phyloP scores from a whole-genome alignment of 768 basidiomycete genomes.

The Boletus tylopilopsis region DNA sequence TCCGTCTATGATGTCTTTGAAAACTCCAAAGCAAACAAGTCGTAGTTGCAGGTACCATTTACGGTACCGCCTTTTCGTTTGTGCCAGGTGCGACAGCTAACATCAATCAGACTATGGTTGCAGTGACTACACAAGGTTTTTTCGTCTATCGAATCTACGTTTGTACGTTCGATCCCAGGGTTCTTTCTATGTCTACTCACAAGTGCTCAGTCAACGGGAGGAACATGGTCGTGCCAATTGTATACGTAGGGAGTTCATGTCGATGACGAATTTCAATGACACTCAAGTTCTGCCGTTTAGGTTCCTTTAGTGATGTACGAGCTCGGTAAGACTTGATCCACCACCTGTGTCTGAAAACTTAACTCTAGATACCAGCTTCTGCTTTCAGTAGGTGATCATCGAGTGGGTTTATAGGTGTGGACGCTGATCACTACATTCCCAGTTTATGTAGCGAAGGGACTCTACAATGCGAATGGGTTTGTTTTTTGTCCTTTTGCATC shows the following conservation, averaged over 20 bases:
- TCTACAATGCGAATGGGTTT: constrained; percentile 6
- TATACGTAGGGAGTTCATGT: constrained; percentile 9
- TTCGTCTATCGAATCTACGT: constrained; percentile 12
- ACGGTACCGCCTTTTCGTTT: constrained; percentile 1
- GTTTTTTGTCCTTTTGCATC: background rate
- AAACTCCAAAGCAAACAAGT: background rate
- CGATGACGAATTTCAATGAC: background rate
- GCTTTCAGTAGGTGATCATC: background rate
- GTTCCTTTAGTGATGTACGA: background rate
- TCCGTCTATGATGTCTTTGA: background rate
- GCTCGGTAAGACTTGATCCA: constrained; percentile 4
- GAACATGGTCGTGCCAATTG: background rate
- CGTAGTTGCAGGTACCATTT: constrained; percentile 4
- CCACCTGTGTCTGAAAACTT: background rate
- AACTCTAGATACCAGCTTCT: background rate
- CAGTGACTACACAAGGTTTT: constrained; percentile 6
- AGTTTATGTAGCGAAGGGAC: constrained; percentile 2
- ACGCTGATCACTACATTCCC: background rate
- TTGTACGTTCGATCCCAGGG: background rate
- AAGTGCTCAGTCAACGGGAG: constrained; percentile 2
- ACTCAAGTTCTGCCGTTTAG: background rate
- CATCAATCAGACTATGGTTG: background rate
- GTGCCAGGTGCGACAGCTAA: background rate
- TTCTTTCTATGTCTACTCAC: background rate
- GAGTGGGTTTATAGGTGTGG: background rate